Conservation (phyloP, 306 rosid genomes). For the Cicer judaicum region DNA sequence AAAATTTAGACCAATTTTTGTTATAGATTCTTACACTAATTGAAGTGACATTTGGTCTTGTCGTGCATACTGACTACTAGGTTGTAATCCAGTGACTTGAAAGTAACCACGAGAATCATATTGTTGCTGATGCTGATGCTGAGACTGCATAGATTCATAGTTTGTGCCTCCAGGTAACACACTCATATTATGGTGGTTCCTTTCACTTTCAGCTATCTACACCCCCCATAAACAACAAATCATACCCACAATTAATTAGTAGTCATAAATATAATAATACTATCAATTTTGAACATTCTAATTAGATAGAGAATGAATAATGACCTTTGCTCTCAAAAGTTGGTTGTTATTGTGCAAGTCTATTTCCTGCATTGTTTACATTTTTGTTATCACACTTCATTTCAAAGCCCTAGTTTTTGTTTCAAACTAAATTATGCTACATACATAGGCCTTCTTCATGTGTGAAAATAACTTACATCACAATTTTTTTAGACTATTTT, state of each 20-base stretch:
- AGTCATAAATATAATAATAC: not conserved
- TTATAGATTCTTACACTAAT: slow-evolving; percentile 60
- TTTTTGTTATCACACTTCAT: not conserved
- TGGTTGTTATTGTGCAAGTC: slow-evolving; percentile 89
- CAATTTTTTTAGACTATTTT: too few species aligned
- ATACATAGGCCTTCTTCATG: too few species aligned
- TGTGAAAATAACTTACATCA: too few species aligned
- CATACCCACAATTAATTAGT: too few species aligned
- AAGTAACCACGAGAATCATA: slow-evolving; percentile 77
- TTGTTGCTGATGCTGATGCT: slow-evolving; percentile 51
- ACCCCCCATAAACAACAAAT: not conserved
- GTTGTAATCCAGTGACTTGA: slow-evolving; percentile 81
- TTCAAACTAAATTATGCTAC: too few species aligned
- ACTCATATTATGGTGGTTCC: slow-evolving; percentile 64
- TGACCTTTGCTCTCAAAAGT: slow-evolving; percentile 85
- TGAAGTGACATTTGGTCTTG: slow-evolving; percentile 85
- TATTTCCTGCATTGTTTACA: slow-evolving; percentile 64
- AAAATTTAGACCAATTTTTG: not conserved
- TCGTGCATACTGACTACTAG: slow-evolving; percentile 64
- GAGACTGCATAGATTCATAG: slow-evolving; percentile 69
- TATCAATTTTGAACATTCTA: not conserved
- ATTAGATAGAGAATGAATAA: not conserved
- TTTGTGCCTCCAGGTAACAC: slow-evolving; percentile 55
- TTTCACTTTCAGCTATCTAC: slow-evolving; percentile 87
- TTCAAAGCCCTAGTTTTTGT: too few species aligned